A percentile compares a stretch with the other conserved stretches of the same genome.
Evolutionary conservation across 2,329 filamentous ascomycete species (phyloP).

Genomic region (Rhynchosporium agropyri): DNA sequence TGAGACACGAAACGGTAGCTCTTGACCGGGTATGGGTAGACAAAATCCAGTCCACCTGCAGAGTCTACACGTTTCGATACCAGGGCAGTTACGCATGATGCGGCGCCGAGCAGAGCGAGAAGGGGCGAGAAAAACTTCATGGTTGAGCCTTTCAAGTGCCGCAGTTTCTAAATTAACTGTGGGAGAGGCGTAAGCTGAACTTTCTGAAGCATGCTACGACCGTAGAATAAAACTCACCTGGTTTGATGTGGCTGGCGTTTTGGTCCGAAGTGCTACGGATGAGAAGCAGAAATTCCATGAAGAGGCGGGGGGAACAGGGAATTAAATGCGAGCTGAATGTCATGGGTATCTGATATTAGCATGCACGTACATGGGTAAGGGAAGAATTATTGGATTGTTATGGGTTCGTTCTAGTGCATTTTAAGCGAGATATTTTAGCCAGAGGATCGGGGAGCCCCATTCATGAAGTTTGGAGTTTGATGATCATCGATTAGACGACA

Average conservation of each 20-base stretch:
- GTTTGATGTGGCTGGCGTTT: constrained; percentile 9
- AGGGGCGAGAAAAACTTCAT: constrained; percentile 15
- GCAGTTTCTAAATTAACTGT: background rate
- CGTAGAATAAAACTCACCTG: background rate
- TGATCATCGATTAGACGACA: background rate
- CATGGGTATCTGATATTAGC: constrained; percentile 5
- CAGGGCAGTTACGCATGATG: background rate
- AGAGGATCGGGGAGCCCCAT: background rate
- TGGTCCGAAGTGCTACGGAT: constrained; percentile 12
- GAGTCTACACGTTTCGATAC: background rate
- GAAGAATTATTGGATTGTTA: constrained; percentile 1
- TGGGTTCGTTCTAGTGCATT: constrained; percentile 5
- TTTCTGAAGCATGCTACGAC: background rate
- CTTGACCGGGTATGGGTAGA: constrained; percentile 55
- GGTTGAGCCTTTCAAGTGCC: background rate
- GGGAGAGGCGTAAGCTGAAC: constrained; percentile 1
- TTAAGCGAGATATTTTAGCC: background rate
- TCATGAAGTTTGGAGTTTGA: background rate
- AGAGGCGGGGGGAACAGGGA: constrained; percentile 10
- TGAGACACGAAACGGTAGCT: constrained; percentile 53
- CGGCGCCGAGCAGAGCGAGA: constrained; percentile 11
- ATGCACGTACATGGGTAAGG: constrained; percentile 5
- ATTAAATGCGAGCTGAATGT: background rate
- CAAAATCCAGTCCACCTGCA: constrained; percentile 42
- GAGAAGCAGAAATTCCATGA: background rate